Evolutionary conservation across 2,329 filamentous ascomycete species (phyloP).

Genomic region (Colletotrichum chlorophyti): DNA sequence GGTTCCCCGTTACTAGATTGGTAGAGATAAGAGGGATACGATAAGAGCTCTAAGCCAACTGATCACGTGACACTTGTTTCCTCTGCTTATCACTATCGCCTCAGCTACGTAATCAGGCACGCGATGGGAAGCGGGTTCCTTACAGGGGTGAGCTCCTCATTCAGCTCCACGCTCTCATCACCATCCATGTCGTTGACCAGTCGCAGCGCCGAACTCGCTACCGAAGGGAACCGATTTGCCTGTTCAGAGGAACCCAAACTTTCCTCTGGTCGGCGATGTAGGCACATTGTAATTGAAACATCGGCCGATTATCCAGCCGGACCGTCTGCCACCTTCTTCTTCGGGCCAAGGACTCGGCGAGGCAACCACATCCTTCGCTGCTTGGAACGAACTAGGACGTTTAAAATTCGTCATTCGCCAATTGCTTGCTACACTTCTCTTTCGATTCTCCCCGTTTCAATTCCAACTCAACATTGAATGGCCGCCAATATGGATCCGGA

Average conservation of each 20-base stretch:
- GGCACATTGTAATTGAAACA: conserved; percentile 19
- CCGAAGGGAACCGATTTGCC: conserved; percentile 18
- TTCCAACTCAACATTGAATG: neutral
- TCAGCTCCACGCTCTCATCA: conserved; percentile 25
- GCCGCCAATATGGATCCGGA: conserved; percentile 34
- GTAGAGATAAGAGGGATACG: no score
- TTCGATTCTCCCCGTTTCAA: neutral
- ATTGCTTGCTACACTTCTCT: neutral
- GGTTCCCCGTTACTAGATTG: no score
- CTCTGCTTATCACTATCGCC: no score
- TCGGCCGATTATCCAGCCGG: conserved; percentile 22
- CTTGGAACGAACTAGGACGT: neutral
- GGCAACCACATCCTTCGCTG: conserved; percentile 5
- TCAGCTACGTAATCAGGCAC: conserved; percentile 22
- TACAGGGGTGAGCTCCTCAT: conserved; percentile 26
- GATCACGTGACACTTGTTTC: no score
- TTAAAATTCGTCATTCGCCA: conserved; percentile 3
- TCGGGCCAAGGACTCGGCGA: conserved; percentile 16
- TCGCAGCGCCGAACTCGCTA: conserved; percentile 25
- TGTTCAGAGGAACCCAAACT: neutral
- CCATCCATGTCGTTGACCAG: conserved; percentile 24
- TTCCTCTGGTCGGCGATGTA: conserved; percentile 11
- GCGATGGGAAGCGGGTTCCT: no score
- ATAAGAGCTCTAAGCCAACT: no score
- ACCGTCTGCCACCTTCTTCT: conserved; percentile 21